These are phyloP conservation scores for Dactylellina cionopaga DNA, from an alignment of 2,329 filamentous ascomycete species.

Conservation along the genomic window DNA sequence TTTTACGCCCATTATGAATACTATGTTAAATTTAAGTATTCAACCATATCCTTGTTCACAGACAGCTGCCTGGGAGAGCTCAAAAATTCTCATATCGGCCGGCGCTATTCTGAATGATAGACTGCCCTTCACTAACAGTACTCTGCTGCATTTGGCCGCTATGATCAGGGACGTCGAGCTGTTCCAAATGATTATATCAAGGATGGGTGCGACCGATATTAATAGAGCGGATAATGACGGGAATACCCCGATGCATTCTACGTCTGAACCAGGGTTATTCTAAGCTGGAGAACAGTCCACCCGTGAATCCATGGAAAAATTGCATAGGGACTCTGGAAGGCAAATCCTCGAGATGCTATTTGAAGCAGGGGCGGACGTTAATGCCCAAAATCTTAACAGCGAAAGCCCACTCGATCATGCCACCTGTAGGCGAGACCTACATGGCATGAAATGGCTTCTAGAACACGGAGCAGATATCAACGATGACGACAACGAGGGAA, in stretches of 20 bases:
- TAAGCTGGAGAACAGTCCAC: no score
- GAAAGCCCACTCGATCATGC: not conserved
- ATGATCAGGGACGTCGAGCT: not conserved
- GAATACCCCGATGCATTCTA: not conserved
- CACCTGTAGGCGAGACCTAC: not conserved
- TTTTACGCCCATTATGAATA: no score
- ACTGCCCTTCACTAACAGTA: no score
- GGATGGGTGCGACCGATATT: not conserved
- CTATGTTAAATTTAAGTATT: no score
- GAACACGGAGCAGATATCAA: conserved; percentile 1
- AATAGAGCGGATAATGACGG: not conserved
- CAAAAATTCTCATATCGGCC: no score
- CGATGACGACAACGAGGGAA: not conserved
- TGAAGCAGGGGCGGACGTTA: not conserved
- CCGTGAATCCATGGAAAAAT: no score
- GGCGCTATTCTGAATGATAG: no score
- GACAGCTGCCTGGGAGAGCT: no score
- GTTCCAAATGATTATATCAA: not conserved
- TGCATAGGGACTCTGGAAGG: not conserved
- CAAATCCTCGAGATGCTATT: not conserved
- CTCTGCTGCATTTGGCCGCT: not conserved
- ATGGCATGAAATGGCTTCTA: not conserved
- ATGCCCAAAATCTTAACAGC: not conserved
- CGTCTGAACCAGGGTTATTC: not conserved
- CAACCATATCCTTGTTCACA: no score